phyloP scores from a whole-genome alignment of 805 yeast genomes.

The Suhomyces tanzawaensis region DNA sequence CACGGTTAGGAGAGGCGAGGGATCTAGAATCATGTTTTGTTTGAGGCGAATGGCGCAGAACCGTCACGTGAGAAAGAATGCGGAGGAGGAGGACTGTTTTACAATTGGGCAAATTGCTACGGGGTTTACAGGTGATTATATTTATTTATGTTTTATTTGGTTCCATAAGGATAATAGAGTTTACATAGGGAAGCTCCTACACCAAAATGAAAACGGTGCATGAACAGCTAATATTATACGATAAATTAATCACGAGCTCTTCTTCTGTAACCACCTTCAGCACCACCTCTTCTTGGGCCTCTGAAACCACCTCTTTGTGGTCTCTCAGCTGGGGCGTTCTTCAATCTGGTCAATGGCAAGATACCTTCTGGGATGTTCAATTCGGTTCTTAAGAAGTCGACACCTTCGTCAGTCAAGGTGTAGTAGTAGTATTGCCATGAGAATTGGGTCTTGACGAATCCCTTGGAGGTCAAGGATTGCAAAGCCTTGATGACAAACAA shows the following conservation, averaged over 20 bases:
- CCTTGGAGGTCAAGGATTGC: conserved; percentile 98
- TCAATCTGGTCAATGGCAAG: conserved; percentile 97
- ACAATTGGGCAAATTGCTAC: neutral
- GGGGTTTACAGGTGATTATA: neutral
- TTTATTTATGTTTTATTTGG: conserved; percentile 1
- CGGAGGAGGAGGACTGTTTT: too few relatives aligned
- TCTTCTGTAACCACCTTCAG: conserved; percentile 60
- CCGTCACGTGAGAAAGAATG: neutral
- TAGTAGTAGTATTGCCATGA: conserved; percentile 99
- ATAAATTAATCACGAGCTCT: conserved; percentile 50
- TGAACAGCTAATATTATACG: conserved; percentile 4
- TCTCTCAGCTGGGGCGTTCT: conserved; percentile 85
- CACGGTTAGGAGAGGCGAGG: neutral
- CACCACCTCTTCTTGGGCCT: conserved; percentile 40
- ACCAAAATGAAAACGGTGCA: neutral
- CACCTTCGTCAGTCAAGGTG: conserved; percentile 99
- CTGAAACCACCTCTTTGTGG: conserved; percentile 47
- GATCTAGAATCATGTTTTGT: neutral
- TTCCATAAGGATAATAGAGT: conserved; percentile 1
- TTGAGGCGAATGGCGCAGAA: neutral
- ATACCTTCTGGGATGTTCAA: conserved; percentile 98
- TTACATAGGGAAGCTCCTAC: conserved; percentile 1
- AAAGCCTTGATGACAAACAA: conserved; percentile 97
- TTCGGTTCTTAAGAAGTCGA: conserved; percentile 96
- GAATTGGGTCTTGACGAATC: conserved; percentile 99